Conservation (phyloP, 2,329 filamentous ascomycete species). For the Fusarium camptoceras region DNA sequence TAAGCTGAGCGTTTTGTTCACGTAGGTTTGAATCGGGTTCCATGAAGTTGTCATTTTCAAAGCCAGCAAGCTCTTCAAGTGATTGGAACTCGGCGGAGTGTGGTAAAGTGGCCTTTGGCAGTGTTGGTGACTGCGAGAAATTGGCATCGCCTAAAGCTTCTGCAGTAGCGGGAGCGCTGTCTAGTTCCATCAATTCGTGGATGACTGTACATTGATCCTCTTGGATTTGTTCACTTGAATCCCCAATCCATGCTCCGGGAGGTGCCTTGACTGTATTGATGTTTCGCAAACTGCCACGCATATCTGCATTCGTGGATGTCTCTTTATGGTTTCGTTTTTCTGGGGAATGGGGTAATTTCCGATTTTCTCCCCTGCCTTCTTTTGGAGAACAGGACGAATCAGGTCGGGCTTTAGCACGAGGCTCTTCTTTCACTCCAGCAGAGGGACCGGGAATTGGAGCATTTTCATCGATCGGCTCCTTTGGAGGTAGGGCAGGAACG, state of each 20-base stretch:
- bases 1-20: conserved; percentile 33
- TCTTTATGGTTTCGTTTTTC: conserved; percentile 32
- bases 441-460: not conserved
- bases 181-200: conserved; percentile 23
- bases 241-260: conserved; percentile 5
- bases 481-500: conserved; percentile 30
- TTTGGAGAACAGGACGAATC: not conserved
- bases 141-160: conserved; percentile 14
- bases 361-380: conserved; percentile 16
- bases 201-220: conserved; percentile 2
- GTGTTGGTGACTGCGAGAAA: conserved; percentile 18
- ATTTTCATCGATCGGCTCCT: conserved; percentile 20
- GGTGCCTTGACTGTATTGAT: conserved; percentile 8
- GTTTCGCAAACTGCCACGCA: conserved; percentile 20
- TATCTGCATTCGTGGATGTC: conserved; percentile 7
- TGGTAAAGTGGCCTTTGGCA: conserved; percentile 5
- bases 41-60: conserved; percentile 25
- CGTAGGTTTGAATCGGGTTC: conserved; percentile 19
- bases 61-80: conserved; percentile 31
- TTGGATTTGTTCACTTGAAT: conserved; percentile 5
- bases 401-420: not conserved
- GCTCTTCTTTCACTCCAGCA: not conserved
- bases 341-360: conserved; percentile 24
- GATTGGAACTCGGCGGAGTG: conserved; percentile 33
- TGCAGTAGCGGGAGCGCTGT: conserved; percentile 1